Base-by-base conservation (phyloP, 2,329 filamentous ascomycete species). In the Aspergillus sp. region DNA sequence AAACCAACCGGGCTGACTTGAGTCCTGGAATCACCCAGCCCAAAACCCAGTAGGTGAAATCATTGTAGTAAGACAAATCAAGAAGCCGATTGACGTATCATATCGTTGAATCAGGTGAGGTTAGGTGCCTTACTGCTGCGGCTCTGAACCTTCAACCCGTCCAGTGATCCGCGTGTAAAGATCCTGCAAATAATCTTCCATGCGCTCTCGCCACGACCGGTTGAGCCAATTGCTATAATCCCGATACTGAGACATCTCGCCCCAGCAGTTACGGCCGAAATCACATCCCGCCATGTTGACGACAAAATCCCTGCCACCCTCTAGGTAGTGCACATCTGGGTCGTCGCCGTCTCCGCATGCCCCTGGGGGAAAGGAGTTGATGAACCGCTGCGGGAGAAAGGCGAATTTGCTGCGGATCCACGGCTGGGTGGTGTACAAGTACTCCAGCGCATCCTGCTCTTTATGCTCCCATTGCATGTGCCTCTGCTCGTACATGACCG, bases 381-480 rank as follows among this genome's bases (percentile, higher is more conserved):
- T 91, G 78, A 87, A 90, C 67, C 95, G 89, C 75, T 98, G 94
- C 0, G 90, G 89, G 51, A 97, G 84, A 77, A 99, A 99, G 4
- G 87, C 94, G 3, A 92, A 88, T 68, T 95, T 90, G 57, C 91
- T 87, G 60, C 95, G 87, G 56, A 98, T 87, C 93, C 95, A 99
- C 0, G 95, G 91, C 73, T 98, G 94, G 57, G 89, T 90, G 58
- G 83, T 85, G 79, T 99, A 99, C 63, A 99, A 83, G 78, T 96
- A 90, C 78, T 97, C 93, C 47, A 99, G 80, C 1, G 93, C 92
- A 72, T 98, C 93, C 78, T 99, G 95, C 76, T 99, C 95, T 75
- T 98, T 98, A 81, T 99, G 95, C 71, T 95, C 93, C 95, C 95
- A 99, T 63, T 95, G 86, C 93, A 97, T 97, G 75, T 99, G 95